These are phyloP conservation scores for Pinus albicaulis DNA, from an alignment of 75 land plant species.

Conservation along the genomic window DNA sequence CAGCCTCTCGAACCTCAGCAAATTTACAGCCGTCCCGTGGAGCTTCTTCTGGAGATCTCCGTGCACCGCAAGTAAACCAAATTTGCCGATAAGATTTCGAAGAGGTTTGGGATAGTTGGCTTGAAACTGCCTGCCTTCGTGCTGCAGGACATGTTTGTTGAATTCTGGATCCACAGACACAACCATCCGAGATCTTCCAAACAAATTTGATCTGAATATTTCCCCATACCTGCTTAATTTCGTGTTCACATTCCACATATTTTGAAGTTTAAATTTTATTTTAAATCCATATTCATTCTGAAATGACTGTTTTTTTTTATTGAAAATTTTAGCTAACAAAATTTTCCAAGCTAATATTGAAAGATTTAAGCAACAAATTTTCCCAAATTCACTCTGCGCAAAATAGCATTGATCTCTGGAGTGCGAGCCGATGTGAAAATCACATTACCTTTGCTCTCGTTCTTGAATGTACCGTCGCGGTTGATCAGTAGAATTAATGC, in stretches of 20 bases:
- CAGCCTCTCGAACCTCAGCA: neutral
- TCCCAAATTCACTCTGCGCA: no score
- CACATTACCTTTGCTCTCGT: neutral
- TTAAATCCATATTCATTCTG: no score
- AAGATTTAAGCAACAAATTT: no score
- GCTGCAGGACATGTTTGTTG: neutral
- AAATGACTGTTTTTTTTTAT: no score
- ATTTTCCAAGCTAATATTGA: no score
- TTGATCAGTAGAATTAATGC: neutral
- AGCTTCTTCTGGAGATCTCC: constrained; percentile 3
- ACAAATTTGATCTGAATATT: constrained; percentile 1
- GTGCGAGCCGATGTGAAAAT: no score
- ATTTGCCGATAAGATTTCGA: neutral
- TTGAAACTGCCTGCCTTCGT: neutral
- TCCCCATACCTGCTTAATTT: neutral
- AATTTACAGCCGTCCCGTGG: neutral
- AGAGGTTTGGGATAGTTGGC: neutral
- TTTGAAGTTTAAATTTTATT: no score
- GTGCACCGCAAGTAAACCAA: neutral
- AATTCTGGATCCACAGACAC: neutral
- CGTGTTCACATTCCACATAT: neutral
- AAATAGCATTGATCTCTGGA: no score
- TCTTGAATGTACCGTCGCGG: neutral
- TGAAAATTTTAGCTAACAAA: no score
- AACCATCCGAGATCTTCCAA: neutral